These are phyloP conservation scores for Piper longum DNA, from an alignment of 164 flowering plant species.

Conservation along the genomic window DNA sequence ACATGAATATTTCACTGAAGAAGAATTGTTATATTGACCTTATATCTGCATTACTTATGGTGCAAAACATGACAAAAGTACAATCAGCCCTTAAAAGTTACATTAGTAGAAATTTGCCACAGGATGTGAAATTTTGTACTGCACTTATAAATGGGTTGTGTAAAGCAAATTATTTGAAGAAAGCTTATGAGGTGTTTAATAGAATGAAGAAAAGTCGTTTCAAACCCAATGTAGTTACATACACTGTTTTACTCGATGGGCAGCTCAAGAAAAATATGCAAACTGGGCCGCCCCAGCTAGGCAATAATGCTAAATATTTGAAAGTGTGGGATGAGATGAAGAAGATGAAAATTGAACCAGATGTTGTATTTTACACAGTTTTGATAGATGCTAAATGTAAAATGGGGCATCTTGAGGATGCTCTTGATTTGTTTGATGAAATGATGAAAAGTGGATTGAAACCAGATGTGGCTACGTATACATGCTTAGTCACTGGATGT, in stretches of 20 bases:
- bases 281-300: background rate
- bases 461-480: constrained; percentile 59
- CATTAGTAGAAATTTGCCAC: constrained; percentile 25
- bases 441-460: constrained; percentile 45
- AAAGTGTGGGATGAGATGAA: constrained; percentile 31
- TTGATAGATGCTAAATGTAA: constrained; percentile 46
- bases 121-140: constrained; percentile 49
- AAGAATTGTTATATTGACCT: constrained; percentile 27
- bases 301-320: constrained; percentile 10
- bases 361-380: constrained; percentile 50
- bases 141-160: constrained; percentile 59
- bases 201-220: constrained; percentile 55
- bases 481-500: constrained; percentile 41
- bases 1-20: constrained; percentile 18
- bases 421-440: constrained; percentile 33
- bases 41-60: constrained; percentile 36
- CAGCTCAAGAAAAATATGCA: constrained; percentile 11
- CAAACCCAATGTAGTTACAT: constrained; percentile 50
- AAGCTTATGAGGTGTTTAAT: constrained; percentile 40
- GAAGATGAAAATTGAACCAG: constrained; percentile 32
- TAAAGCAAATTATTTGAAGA: constrained; percentile 25
- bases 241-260: constrained; percentile 58
- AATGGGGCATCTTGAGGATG: constrained; percentile 31
- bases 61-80: constrained; percentile 41
- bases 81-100: constrained; percentile 26